Evolutionary conservation across 495 filamentous ascomycete genomes (phyloP), one percentile per base, ranked within the genome.

Genomic region (Xylaria longipes): DNA sequence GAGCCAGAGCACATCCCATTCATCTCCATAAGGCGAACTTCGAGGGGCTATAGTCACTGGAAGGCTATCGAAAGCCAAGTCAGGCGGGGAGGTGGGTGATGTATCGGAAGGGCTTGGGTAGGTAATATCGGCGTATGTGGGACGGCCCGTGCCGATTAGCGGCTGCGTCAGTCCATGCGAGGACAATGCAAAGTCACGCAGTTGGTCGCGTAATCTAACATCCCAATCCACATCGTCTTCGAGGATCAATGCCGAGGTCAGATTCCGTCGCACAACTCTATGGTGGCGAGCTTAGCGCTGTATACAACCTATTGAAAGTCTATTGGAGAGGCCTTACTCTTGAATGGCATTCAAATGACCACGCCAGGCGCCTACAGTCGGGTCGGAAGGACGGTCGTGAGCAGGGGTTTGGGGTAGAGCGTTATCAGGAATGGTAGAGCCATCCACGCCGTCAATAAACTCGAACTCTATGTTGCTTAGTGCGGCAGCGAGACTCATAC

Each of bases 151-250:
- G 8, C 65, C 54, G 15, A 25, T 33, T 5, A 78, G 54, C 4
- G 76, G 76, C n/a, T 77, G 78, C 8, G 72, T 78, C 25, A 80
- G 72, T 20, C 78, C 76, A 35, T 81, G 82, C 22, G 81, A 65
- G 17, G 81, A 79, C n/a, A 82, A 70, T 1, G 87, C 86, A 41
- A 88, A 88, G 56, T 81, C 76, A 60, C 74, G 72, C 12, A 90
- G 78, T 67, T 89, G 88, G 17, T 79, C 75, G 39, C 82, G 84
- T 56, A 90, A 73, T 25, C 79, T 77, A 20, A 89, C 74, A 48
- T 89, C 86, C 87, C 87, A 89, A 71, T 89, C 88, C 7, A 81
- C 79, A 65, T 89, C 88, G 52, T 90, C 88, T 76, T 90, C 88
- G n/a, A 89, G 62, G 8, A 89, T 84, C 9, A 90, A 74, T 29